Evolutionary conservation across 108 stramenopile species (phyloP).

Genomic region (Stephanodiscus triporus): DNA sequence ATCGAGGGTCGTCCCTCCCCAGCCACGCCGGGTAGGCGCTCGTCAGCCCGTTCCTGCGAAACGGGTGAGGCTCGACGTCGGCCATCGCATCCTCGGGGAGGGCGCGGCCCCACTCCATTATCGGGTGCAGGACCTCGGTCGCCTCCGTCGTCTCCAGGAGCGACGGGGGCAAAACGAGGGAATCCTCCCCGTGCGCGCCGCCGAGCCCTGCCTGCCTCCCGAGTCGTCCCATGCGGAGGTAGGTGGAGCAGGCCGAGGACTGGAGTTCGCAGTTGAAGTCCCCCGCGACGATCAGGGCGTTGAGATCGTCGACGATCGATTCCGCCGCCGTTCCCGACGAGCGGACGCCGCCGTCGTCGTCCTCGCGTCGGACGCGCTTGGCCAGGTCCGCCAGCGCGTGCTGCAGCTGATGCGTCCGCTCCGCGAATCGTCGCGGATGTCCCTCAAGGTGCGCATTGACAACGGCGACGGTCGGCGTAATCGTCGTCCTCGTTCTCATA

Average conservation of each 20-base stretch:
- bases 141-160: slow-evolving; percentile 51
- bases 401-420: slow-evolving; percentile 51
- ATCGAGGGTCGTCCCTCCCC: slow-evolving; percentile 36
- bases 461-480: slow-evolving; percentile 37
- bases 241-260: slow-evolving; percentile 56
- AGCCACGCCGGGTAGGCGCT: slow-evolving; percentile 51
- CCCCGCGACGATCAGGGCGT: slow-evolving; percentile 49
- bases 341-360: neutral
- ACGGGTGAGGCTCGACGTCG: slow-evolving; percentile 50
- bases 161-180: slow-evolving; percentile 41
- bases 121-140: slow-evolving; percentile 42
- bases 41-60: slow-evolving; percentile 48
- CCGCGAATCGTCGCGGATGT: slow-evolving; percentile 45
- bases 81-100: slow-evolving; percentile 49
- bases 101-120: slow-evolving; percentile 56
- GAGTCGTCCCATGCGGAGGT: slow-evolving; percentile 49
- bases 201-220: slow-evolving; percentile 51
- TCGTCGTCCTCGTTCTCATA: neutral
- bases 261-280: slow-evolving; percentile 65
- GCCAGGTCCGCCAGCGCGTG: slow-evolving; percentile 51
- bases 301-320: slow-evolving; percentile 16
- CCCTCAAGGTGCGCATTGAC: slow-evolving; percentile 63
- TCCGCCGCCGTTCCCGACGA: neutral
- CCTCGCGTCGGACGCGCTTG: slow-evolving; percentile 3
- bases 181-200: slow-evolving; percentile 48